Base-by-base conservation (phyloP, 2,329 filamentous ascomycete species). In the Venturia nashicola region DNA sequence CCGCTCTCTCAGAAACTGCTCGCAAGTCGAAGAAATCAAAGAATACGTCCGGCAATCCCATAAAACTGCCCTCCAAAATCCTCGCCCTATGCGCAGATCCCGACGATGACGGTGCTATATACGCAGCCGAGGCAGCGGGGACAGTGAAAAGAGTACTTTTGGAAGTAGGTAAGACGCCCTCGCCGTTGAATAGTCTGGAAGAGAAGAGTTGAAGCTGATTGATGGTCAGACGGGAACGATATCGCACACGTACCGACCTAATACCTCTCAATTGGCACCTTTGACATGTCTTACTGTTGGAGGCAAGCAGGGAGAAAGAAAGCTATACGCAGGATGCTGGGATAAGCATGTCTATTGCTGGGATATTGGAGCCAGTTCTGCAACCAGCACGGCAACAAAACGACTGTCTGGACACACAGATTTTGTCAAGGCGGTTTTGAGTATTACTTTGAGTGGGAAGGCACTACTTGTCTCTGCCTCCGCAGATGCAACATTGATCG, bases 331-430 rank as follows among this genome's bases (percentile, higher is more conserved):
- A 32, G 93, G 92, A 42, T 94, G 87, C 65, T 99, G 94, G 94
- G 93, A 99, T 76, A 96, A 96, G 77, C 82, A 85, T 23, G 83
- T 97, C 65, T 96, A 91, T 86, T 89, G 88, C 40, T 97, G 91
- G 89, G 82, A 70, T 1, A 32, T 65, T 48, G 20, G n/a, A 44
- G 14, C 59, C 3, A 39, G 59, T 42, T 48, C 65, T 27, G 42
- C 48, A 7, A 84, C 84, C 3, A 79, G 78, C 54, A 73, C 78
- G 39, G 76, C 78, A 0, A 79, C 78, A n/a, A 81, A 78, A 66
- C 86, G 80, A 67, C 91, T 86, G 68, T 82, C 82, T 65, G 91
- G 91, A 5, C 93, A 97, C 74, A 80, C 83, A 1, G 94, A 99
- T 76, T 99, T 99, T 72, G 89, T 99, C 70, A 97, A 97, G 76